Base-by-base conservation (phyloP, 2,329 filamentous ascomycete genomes). In the Sporothrix globosa region DNA sequence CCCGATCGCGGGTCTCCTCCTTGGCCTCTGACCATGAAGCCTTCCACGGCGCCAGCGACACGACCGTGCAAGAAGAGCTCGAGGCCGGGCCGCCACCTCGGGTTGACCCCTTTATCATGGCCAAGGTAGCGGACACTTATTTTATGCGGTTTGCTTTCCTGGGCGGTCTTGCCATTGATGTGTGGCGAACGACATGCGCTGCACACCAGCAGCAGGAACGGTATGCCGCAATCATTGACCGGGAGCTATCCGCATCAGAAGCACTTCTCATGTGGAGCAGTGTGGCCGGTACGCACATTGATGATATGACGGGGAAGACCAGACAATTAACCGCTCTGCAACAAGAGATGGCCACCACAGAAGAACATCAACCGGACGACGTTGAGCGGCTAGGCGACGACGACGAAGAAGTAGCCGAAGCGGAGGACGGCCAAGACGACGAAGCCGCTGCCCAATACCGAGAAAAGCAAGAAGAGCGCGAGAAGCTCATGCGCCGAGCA, bases 401-500 rank as follows among this genome's bases (percentile, higher is more conserved):
- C 4, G 34, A 48, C n/a, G 53, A 39, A 11, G 67, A 60, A 4
- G 56, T 60, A 2, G 24, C 58, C 30, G 67, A 71, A 7, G 56
- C 19, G 2, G 70, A 71, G 9, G 68, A 21, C 21, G 52, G 65
- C 1, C 9, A 60, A 7, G 39, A 63, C 58, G 48, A 70, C 19
- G 50, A 60, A 27, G 41, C 39, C 24, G 70, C 53, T 5, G 70
- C 50, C 17, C 68, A 54, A 52, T 68, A 44, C 39, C 61, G 71
- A 6, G 72, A 70, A n/a, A 71, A 75, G 60, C 72, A 77, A 11
- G 46, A 53, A 17, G 46, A 72, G 46, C 70, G 73, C 74, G 81
- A 81, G 21, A 83, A 83, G 65, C 80, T 89, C 19, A 87, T 90
- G 76, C 82, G 80, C 67, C 85, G 88, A 60, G 90, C 90, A 41